phyloP scores from a whole-genome alignment of 2,329 filamentous ascomycete genomes.

The Exophiala phaeomuriformis region DNA sequence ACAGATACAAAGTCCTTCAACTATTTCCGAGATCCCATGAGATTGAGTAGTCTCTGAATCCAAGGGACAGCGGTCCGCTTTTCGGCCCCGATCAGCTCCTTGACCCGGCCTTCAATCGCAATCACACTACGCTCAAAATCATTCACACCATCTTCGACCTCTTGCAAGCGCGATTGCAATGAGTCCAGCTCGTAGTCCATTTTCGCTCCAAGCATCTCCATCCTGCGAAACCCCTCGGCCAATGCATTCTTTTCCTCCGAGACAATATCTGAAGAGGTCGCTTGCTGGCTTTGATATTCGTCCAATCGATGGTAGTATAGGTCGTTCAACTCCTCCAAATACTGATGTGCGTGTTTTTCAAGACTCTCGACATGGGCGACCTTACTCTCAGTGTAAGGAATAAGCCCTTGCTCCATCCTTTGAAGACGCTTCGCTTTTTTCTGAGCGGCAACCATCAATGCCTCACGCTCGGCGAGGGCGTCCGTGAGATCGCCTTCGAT shows the following conservation, averaged over 20 bases:
- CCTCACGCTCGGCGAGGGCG: slow-evolving; percentile 18
- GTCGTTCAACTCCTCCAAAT: slow-evolving; percentile 58
- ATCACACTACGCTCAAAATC: slow-evolving; percentile 74
- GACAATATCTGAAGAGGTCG: slow-evolving; percentile 61
- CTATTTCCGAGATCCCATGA: slow-evolving; percentile 12
- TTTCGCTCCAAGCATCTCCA: slow-evolving; percentile 74
- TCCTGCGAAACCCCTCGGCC: slow-evolving; percentile 64
- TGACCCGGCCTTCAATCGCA: slow-evolving; percentile 59
- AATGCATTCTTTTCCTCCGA: slow-evolving; percentile 61
- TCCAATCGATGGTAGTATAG: slow-evolving; percentile 66
- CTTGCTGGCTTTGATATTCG: slow-evolving; percentile 59
- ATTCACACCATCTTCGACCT: slow-evolving; percentile 73
- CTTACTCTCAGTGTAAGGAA: slow-evolving; percentile 39
- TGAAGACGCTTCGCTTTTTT: slow-evolving; percentile 37
- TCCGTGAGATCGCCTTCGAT: slow-evolving; percentile 21
- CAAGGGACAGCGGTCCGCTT: slow-evolving; percentile 7
- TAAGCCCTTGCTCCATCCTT: slow-evolving; percentile 33
- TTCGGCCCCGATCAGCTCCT: slow-evolving; percentile 55
- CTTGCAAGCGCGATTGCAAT: slow-evolving; percentile 70
- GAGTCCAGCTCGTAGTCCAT: slow-evolving; percentile 86
- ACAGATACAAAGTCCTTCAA: neutral
- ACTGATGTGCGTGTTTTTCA: slow-evolving; percentile 54
- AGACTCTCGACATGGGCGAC: slow-evolving; percentile 48
- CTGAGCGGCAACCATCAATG: slow-evolving; percentile 37
- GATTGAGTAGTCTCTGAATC: slow-evolving; percentile 16